These are phyloP conservation scores for Colletotrichum simmondsii DNA, from an alignment of 2,329 filamentous ascomycete species.

Conservation along the genomic window DNA sequence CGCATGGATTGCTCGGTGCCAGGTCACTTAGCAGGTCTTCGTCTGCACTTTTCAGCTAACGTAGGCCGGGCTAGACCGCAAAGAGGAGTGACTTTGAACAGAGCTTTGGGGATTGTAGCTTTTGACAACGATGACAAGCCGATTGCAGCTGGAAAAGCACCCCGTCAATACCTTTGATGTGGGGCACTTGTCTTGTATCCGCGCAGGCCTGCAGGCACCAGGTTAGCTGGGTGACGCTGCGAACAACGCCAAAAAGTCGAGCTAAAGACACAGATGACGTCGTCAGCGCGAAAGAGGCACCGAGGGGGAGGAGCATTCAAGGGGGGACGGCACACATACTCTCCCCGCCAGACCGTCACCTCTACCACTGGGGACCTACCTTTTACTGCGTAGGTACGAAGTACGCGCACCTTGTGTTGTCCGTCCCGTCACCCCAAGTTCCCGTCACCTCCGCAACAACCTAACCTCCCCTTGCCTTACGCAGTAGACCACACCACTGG, in stretches of 20 bases:
- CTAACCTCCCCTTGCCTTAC: not conserved
- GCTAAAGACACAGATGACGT: conserved; percentile 35
- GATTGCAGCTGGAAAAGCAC: not conserved
- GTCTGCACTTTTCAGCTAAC: not conserved
- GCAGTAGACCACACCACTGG: not conserved
- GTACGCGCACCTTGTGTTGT: not conserved
- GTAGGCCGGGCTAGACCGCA: not conserved
- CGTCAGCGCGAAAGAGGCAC: conserved; percentile 35
- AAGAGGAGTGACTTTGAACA: conserved; percentile 13
- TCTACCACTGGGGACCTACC: not conserved
- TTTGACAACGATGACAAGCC: not conserved
- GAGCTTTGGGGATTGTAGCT: conserved; percentile 19
- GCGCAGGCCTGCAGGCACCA: conserved; percentile 7
- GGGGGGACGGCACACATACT: not conserved
- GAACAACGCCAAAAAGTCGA: conserved; percentile 31
- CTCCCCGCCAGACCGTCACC: conserved; percentile 2
- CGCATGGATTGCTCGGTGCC: not conserved
- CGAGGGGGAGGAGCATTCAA: not conserved
- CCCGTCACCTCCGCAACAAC: conserved; percentile 33
- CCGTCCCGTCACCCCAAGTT: conserved; percentile 9
- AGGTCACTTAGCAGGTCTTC: not conserved
- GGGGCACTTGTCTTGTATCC: conserved; percentile 4
- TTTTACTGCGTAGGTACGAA: not conserved
- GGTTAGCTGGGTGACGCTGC: conserved; percentile 31
- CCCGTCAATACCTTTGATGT: conserved; percentile 14